Evolutionary conservation across 2,329 filamentous ascomycete species (phyloP).

Genomic region (Cladosporium halotolerans): DNA sequence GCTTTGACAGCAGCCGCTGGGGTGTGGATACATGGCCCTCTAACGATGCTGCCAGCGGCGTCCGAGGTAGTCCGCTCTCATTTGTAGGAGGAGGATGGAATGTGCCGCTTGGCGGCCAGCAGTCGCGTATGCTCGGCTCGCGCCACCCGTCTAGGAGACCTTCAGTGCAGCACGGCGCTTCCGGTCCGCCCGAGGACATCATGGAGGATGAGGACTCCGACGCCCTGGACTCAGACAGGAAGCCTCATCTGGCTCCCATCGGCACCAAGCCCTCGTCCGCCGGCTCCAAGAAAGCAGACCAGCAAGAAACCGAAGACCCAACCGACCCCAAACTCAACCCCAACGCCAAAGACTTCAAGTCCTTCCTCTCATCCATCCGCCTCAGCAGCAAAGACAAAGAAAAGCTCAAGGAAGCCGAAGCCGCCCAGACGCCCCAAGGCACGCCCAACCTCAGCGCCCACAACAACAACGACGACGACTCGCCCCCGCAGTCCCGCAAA

Average conservation of each 20-base stretch:
- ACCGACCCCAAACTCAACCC: conserved; percentile 68
- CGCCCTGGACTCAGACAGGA: conserved; percentile 37
- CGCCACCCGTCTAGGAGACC: conserved; percentile 72
- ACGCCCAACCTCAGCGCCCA: neutral
- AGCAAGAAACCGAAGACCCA: conserved; percentile 35
- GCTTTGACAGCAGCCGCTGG: conserved; percentile 60
- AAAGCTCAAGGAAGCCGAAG: conserved; percentile 21
- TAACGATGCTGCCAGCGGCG: conserved; percentile 24
- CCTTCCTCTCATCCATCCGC: conserved; percentile 49
- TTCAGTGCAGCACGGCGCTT: conserved; percentile 70
- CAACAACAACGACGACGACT: conserved; percentile 24
- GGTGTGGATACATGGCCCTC: conserved; percentile 34
- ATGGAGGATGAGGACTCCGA: conserved; percentile 45
- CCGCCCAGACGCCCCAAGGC: conserved; percentile 13
- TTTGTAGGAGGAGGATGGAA: conserved; percentile 33
- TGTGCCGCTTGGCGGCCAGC: conserved; percentile 37
- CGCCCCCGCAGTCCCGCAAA: conserved; percentile 33
- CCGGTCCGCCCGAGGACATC: conserved; percentile 52
- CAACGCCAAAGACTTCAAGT: conserved; percentile 80
- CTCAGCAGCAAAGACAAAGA: conserved; percentile 34
- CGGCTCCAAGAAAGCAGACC: conserved; percentile 15
- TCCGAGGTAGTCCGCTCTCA: conserved; percentile 34
- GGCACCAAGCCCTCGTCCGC: conserved; percentile 55
- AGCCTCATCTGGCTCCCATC: conserved; percentile 60
- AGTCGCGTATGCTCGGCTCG: conserved; percentile 41